phyloP scores from a whole-genome alignment of 345 rosid genomes.

The Rhodomyrtus tomentosa region DNA sequence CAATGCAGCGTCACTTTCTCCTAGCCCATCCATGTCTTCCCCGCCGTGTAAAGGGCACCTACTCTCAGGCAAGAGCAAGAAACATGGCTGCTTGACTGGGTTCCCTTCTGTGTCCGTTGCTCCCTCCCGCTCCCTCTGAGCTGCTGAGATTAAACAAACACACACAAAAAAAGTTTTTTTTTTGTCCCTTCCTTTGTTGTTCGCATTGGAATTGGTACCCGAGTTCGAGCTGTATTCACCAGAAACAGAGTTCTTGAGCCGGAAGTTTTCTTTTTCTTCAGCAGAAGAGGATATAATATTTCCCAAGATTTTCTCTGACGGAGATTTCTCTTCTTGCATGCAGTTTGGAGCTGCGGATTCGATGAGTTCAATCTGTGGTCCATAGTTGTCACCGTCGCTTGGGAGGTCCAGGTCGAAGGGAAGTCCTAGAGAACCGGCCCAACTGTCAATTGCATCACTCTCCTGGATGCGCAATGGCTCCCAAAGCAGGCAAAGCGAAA shows the following conservation, averaged over 20 bases:
- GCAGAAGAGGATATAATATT: neutral
- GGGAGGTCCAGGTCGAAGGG: neutral
- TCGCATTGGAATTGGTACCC: neutral
- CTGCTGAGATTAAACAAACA: neutral
- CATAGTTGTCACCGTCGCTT: neutral
- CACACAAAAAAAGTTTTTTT: neutral
- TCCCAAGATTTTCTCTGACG: neutral
- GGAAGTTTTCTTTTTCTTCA: neutral
- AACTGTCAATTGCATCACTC: neutral
- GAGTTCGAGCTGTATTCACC: neutral
- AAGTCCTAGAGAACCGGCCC: neutral
- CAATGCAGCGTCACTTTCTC: neutral
- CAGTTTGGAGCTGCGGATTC: neutral
- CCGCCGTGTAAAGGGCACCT: neutral
- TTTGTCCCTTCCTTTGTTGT: neutral
- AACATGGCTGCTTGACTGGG: neutral
- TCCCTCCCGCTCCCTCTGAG: neutral
- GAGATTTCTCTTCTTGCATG: neutral
- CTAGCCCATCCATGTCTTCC: neutral
- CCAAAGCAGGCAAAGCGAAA: slow-evolving; percentile 71
- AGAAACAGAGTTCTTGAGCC: neutral
- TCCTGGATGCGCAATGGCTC: slow-evolving; percentile 49
- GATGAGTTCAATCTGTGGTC: neutral
- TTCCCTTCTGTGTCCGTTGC: neutral
- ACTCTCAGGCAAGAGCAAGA: neutral